phyloP scores from a whole-genome alignment of 2,329 filamentous ascomycete species.

The Lachnellula cervina region DNA sequence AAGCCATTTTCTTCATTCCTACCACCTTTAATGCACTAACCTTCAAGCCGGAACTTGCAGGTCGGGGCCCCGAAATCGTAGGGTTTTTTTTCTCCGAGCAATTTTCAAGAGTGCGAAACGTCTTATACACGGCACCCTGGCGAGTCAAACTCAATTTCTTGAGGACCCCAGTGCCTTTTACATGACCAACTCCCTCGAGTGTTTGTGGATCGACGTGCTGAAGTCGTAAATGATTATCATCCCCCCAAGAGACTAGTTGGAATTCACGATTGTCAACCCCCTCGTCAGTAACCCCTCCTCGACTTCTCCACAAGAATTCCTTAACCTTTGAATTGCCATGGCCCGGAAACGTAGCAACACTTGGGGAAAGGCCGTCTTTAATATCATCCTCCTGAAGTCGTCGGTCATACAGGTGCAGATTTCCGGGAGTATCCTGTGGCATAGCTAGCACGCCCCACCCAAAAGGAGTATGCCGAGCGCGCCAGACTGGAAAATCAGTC shows the following conservation, averaged over 20 bases:
- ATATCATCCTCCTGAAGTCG: constrained; percentile 41
- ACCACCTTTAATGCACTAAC: constrained; percentile 26
- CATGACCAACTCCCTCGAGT: constrained; percentile 65
- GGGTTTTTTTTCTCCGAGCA: constrained; percentile 52
- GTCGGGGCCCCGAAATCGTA: constrained; percentile 58
- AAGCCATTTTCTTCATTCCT: constrained; percentile 39
- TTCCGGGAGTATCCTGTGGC: constrained; percentile 82
- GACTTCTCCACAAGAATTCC: constrained; percentile 84
- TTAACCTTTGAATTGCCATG: constrained; percentile 67
- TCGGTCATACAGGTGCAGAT: constrained; percentile 79
- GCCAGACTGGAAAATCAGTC: constrained; percentile 84
- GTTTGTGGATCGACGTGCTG: constrained; percentile 65
- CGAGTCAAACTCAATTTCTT: constrained; percentile 69
- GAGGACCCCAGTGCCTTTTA: constrained; percentile 60
- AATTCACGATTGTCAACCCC: constrained; percentile 82
- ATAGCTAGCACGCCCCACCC: constrained; percentile 81
- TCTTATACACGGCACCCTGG: constrained; percentile 80
- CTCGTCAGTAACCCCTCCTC: constrained; percentile 61
- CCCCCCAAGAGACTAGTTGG: constrained; percentile 88
- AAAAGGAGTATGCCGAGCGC: constrained; percentile 87
- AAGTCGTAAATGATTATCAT: constrained; percentile 75
- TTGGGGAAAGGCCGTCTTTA: constrained; percentile 41
- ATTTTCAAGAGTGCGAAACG: constrained; percentile 70
- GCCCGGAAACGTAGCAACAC: constrained; percentile 55
- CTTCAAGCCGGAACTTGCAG: constrained; percentile 38